Evolutionary conservation across 768 basidiomycete species (phyloP).

Genomic region (Lactarius sp.): DNA sequence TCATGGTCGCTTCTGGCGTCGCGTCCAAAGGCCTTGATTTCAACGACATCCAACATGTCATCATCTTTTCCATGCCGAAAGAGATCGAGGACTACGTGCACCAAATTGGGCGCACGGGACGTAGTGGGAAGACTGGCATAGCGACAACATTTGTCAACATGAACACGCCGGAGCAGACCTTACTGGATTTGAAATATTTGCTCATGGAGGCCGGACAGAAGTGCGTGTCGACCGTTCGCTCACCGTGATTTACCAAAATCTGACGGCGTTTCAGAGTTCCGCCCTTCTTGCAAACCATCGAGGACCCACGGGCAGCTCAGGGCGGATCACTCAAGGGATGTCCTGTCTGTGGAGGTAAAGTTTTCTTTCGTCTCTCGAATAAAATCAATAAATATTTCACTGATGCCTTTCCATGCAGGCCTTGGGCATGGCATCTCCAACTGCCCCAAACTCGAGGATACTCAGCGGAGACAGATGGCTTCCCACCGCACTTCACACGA

Average conservation of each 20-base stretch:
- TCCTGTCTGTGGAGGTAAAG: slow-evolving; percentile 88
- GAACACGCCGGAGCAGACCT: slow-evolving; percentile 93
- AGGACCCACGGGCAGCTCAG: slow-evolving; percentile 81
- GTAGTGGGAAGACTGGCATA: slow-evolving; percentile 97
- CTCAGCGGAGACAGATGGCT: slow-evolving; percentile 86
- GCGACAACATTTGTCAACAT: slow-evolving; percentile 99
- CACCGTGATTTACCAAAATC: not conserved
- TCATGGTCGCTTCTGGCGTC: slow-evolving; percentile 98
- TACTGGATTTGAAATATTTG: slow-evolving; percentile 94
- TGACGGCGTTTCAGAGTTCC: slow-evolving; percentile 62
- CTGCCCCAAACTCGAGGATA: slow-evolving; percentile 95
- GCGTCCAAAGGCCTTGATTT: slow-evolving; percentile 99
- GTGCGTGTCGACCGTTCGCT: slow-evolving; percentile 41
- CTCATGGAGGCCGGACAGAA: slow-evolving; percentile 97
- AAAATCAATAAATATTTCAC: not conserved
- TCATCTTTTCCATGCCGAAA: slow-evolving; percentile 99
- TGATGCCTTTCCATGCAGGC: slow-evolving; percentile 41
- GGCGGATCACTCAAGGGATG: slow-evolving; percentile 82
- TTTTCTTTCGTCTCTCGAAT: slow-evolving; percentile 2
- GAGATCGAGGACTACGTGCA: slow-evolving; percentile 99
- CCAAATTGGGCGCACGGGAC: slow-evolving; percentile 96
- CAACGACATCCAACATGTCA: slow-evolving; percentile 97
- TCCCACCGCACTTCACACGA: slow-evolving; percentile 69
- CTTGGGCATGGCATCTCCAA: slow-evolving; percentile 92
- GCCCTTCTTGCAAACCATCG: slow-evolving; percentile 83